Evolutionary conservation across 2,329 filamentous ascomycete genomes (phyloP).

Genomic region (Aspergillus unguis): DNA sequence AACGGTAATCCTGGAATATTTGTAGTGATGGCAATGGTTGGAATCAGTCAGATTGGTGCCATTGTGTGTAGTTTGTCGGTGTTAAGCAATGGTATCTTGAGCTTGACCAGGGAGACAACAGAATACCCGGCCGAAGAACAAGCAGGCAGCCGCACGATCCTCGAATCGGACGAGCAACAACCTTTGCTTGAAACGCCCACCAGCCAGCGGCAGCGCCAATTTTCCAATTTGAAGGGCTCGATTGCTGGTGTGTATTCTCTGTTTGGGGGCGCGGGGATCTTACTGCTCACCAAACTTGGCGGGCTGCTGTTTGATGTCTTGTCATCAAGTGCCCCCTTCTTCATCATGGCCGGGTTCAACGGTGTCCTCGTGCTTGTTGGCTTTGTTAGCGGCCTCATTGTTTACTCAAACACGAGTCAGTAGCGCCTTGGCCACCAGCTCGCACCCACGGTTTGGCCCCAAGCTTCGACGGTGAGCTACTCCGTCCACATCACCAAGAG

Average conservation of each 20-base stretch:
- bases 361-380: constrained; percentile 57
- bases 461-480: neutral
- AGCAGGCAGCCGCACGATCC: neutral
- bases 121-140: constrained; percentile 2
- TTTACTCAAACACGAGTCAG: constrained; percentile 9
- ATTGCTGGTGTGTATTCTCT: constrained; percentile 94
- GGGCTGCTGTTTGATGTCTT: constrained; percentile 78
- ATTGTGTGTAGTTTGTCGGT: constrained; percentile 95
- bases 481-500: neutral
- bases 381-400: constrained; percentile 26
- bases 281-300: constrained; percentile 87
- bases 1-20: constrained; percentile 69
- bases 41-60: constrained; percentile 90
- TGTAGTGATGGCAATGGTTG: constrained; percentile 73
- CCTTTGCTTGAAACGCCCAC: constrained; percentile 27
- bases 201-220: constrained; percentile 28
- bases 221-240: constrained; percentile 75
- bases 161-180: constrained; percentile 25
- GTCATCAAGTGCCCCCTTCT: constrained; percentile 78
- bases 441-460: neutral
- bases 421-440: neutral
- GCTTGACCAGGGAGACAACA: constrained; percentile 20
- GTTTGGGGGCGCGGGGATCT: constrained; percentile 82
- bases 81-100: constrained; percentile 74
- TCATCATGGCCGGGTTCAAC: constrained; percentile 90